Conservation (phyloP, 306 rosid genomes). For the Begonia masoniana region DNA sequence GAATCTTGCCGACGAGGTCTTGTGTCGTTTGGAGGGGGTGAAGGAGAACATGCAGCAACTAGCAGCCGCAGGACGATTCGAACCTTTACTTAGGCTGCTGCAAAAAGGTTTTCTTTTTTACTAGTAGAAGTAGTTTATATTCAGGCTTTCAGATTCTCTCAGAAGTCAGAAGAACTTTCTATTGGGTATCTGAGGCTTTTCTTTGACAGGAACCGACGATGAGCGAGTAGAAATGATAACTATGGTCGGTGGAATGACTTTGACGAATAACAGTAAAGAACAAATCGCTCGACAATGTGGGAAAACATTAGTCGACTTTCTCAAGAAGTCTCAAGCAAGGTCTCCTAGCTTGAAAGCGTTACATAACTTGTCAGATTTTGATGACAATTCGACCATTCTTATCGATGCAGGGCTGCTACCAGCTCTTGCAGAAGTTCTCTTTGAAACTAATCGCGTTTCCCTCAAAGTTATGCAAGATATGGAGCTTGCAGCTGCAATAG, state of each 20-base stretch:
- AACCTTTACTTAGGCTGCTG: too few species aligned
- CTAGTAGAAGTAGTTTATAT: not conserved
- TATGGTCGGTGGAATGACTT: conserved; percentile 41
- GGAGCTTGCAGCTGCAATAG: not conserved
- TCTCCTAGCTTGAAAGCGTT: conserved; percentile 26
- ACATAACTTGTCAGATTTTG: too few species aligned
- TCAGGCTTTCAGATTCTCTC: conserved; percentile 3
- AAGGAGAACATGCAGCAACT: too few species aligned
- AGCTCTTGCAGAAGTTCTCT: too few species aligned
- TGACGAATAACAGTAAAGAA: conserved; percentile 45
- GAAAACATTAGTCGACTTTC: conserved; percentile 30
- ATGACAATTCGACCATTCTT: too few species aligned
- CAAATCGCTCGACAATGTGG: conserved; percentile 43
- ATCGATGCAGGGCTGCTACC: too few species aligned
- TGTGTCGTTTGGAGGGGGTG: too few species aligned
- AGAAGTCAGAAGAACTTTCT: not conserved
- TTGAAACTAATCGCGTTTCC: too few species aligned
- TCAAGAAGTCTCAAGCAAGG: conserved; percentile 32
- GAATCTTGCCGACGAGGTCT: too few species aligned
- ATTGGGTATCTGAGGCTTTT: conserved; percentile 9
- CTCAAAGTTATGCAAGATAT: too few species aligned
- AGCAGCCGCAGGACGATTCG: too few species aligned
- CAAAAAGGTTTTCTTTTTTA: too few species aligned
- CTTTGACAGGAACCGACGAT: conserved; percentile 33
- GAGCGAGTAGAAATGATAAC: conserved; percentile 43